Percentiles rank a stretch among this genome's conserved stretches.
Conservation (phyloP, 1,284 basidiomycete genomes). For the Ustilago sp. region DNA sequence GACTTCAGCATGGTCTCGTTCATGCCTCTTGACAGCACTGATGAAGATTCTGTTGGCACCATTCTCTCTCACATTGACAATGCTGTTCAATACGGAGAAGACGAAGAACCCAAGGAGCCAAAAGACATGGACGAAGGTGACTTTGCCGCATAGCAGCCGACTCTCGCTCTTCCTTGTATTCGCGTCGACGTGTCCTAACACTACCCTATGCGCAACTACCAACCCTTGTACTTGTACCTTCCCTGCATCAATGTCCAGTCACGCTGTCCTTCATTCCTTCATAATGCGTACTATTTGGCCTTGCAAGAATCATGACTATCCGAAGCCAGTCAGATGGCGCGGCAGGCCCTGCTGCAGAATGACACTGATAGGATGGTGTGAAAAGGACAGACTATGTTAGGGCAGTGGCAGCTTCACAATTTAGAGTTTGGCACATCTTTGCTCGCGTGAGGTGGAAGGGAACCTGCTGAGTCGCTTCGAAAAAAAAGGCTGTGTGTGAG, state of each 20-base stretch:
- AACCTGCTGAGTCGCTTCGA: constrained; percentile 1
- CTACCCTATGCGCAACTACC: background rate
- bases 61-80: constrained; percentile 96
- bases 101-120: constrained; percentile 69
- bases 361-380: too few relatives aligned
- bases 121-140: constrained; percentile 67
- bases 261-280: background rate
- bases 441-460: constrained; percentile 8
- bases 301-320: background rate
- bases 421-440: background rate
- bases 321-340: background rate
- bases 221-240: constrained; percentile 25
- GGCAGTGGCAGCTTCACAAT: background rate
- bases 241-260: background rate
- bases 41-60: constrained; percentile 87
- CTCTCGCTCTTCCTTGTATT: background rate
- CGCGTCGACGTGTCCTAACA: background rate
- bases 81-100: constrained; percentile 81
- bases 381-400: background rate
- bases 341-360: background rate
- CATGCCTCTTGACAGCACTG: constrained; percentile 90
- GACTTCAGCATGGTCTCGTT: constrained; percentile 98
- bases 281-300: background rate
- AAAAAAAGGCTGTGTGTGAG: constrained; percentile 4
- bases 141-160: constrained; percentile 24